phyloP scores from a whole-genome alignment of 257 asterid genomes.

The Solanum chmielewskii region DNA sequence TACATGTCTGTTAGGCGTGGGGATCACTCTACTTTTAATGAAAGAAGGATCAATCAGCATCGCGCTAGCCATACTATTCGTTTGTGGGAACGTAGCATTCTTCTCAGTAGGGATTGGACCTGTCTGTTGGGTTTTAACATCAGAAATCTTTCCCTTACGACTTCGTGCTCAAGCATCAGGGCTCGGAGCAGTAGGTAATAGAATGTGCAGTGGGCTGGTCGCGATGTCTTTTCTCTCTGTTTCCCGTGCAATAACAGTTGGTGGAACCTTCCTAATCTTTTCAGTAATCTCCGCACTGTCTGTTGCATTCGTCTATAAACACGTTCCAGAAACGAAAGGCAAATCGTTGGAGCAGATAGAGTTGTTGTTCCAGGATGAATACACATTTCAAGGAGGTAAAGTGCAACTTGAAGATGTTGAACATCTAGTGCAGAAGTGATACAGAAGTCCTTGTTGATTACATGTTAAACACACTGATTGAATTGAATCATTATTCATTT shows the following conservation, averaged over 20 bases:
- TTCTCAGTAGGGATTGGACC: constrained; percentile 89
- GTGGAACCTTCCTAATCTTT: constrained; percentile 65
- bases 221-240: constrained; percentile 93
- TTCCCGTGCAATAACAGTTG: constrained; percentile 46
- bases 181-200: constrained; percentile 82
- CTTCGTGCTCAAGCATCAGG: constrained; percentile 90
- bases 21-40: constrained; percentile 30
- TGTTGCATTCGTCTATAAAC: constrained; percentile 46
- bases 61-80: constrained; percentile 33
- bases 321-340: constrained; percentile 85
- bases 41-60: constrained; percentile 36
- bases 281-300: constrained; percentile 44
- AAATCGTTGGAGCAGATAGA: constrained; percentile 88
- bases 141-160: constrained; percentile 76
- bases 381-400: constrained; percentile 29
- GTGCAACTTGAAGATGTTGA: constrained; percentile 66
- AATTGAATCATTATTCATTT: neutral
- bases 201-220: constrained; percentile 79
- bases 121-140: constrained; percentile 82
- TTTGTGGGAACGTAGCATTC: constrained; percentile 86
- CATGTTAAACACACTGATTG: neutral
- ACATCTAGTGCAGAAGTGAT: constrained; percentile 47
- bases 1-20: constrained; percentile 45
- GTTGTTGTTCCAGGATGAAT: constrained; percentile 47
- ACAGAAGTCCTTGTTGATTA: neutral